Percentiles rank a stretch among this genome's conserved stretches.
phyloP scores from a whole-genome alignment of 208 protist genomes.

The Endotrypanum monterogeii region DNA sequence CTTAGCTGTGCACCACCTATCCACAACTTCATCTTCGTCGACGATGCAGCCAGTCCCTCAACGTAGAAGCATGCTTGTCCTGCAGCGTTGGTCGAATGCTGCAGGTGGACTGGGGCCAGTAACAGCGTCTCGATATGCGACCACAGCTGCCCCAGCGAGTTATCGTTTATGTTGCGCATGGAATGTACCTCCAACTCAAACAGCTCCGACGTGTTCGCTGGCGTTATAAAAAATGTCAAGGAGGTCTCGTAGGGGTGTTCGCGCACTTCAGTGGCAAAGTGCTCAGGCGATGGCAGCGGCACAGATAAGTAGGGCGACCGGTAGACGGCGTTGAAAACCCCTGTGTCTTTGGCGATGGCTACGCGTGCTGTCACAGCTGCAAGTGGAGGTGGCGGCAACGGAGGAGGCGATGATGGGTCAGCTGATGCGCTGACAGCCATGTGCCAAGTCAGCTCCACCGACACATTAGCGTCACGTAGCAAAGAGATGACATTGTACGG shows the following conservation, averaged over 20 bases:
- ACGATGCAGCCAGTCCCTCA: slow-evolving; percentile 32
- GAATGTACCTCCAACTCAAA: slow-evolving; percentile 66
- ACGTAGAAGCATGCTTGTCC: slow-evolving; percentile 34
- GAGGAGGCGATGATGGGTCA: background rate
- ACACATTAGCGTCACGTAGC: slow-evolving; percentile 14
- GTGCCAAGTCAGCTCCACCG: slow-evolving; percentile 6
- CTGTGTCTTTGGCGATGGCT: background rate
- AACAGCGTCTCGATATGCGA: slow-evolving; percentile 36
- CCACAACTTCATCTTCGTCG: slow-evolving; percentile 35
- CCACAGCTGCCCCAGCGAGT: slow-evolving; percentile 25
- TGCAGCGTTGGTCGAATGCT: slow-evolving; percentile 15
- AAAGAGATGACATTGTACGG: background rate
- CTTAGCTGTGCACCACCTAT: slow-evolving; percentile 39
- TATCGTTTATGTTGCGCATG: slow-evolving; percentile 12
- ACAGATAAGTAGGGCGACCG: slow-evolving; percentile 35
- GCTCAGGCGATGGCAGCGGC: slow-evolving; percentile 38
- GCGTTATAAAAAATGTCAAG: slow-evolving; percentile 50
- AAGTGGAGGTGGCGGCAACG: background rate
- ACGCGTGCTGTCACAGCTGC: slow-evolving; percentile 1
- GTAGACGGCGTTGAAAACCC: slow-evolving; percentile 23
- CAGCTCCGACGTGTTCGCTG: slow-evolving; percentile 4
- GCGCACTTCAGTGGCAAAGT: slow-evolving; percentile 49
- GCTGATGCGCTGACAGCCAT: background rate
- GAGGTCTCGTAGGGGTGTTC: slow-evolving; percentile 44
- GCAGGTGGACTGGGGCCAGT: slow-evolving; percentile 19